Percentiles rank a stretch among this genome's conserved stretches.
Evolutionary conservation across 2,329 filamentous ascomycete genomes (phyloP).

Genomic region (Fusarium temperatum): DNA sequence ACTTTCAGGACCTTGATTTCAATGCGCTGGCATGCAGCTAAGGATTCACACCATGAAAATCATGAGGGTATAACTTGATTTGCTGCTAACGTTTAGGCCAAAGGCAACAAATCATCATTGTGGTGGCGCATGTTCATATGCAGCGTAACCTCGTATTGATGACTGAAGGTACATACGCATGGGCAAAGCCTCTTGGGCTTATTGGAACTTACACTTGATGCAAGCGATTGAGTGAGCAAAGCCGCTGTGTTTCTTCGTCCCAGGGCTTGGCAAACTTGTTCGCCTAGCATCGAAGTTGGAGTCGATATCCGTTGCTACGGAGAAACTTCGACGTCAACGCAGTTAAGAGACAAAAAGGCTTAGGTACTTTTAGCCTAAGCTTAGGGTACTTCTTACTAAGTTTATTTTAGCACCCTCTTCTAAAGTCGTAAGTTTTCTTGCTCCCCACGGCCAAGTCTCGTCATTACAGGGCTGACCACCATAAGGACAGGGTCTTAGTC

Average conservation of each 20-base stretch:
- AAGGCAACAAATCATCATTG: background rate
- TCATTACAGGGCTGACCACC: conserved; percentile 29
- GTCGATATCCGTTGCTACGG: conserved; percentile 17
- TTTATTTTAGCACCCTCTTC: too few species aligned
- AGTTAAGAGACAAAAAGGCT: background rate
- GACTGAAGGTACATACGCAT: background rate
- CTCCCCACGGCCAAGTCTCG: background rate
- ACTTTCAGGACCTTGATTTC: background rate
- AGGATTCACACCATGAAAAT: background rate
- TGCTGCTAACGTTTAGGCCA: background rate
- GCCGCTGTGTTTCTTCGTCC: background rate
- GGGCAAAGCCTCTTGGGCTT: background rate
- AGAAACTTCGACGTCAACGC: conserved; percentile 26
- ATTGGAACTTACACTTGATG: background rate
- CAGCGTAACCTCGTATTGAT: conserved; percentile 19
- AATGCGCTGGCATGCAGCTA: background rate
- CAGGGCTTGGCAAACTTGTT: background rate
- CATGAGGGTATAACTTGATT: too few species aligned
- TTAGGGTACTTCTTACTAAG: too few species aligned
- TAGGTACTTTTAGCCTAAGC: too few species aligned
- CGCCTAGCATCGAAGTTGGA: background rate
- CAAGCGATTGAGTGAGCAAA: background rate
- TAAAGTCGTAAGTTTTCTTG: too few species aligned
- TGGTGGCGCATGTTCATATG: background rate
- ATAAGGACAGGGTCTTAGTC: background rate